Conservation (phyloP, 306 rosid species). For the Mucuna pruriens region DNA sequence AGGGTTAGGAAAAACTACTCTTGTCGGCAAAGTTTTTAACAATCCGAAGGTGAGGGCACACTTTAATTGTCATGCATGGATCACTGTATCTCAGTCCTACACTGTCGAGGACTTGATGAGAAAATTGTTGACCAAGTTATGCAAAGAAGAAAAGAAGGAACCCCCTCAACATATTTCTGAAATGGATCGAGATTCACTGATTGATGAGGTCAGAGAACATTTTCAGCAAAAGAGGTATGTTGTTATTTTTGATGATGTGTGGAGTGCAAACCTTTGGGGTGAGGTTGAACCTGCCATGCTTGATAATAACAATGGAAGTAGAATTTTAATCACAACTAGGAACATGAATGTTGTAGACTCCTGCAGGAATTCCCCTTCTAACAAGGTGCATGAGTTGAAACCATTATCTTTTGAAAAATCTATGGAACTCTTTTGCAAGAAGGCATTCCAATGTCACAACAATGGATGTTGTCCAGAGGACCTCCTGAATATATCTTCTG, state of each 20-base stretch:
- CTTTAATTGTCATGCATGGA: background rate
- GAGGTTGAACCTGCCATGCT: background rate
- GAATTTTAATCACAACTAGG: background rate
- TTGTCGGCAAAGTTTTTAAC: background rate
- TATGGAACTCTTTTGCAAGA: background rate
- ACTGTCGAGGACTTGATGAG: background rate
- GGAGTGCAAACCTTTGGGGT: no score
- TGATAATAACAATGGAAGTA: background rate
- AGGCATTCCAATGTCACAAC: background rate
- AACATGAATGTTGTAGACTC: background rate
- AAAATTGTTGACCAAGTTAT: background rate
- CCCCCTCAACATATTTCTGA: no score
- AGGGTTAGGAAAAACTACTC: background rate
- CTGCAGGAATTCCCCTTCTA: background rate
- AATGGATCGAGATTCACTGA: background rate
- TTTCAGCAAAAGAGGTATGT: background rate
- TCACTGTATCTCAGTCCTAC: background rate
- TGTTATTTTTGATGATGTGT: background rate
- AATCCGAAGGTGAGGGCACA: background rate
- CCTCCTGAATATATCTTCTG: background rate
- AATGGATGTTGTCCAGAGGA: background rate
- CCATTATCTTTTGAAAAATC: background rate
- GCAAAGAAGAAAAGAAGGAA: background rate
- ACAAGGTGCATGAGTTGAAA: background rate
- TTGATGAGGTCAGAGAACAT: background rate